Evolutionary conservation across 2,329 filamentous ascomycete genomes (phyloP), one percentile per base, ranked within the genome.

Genomic region (Diaporthe amygdali): DNA sequence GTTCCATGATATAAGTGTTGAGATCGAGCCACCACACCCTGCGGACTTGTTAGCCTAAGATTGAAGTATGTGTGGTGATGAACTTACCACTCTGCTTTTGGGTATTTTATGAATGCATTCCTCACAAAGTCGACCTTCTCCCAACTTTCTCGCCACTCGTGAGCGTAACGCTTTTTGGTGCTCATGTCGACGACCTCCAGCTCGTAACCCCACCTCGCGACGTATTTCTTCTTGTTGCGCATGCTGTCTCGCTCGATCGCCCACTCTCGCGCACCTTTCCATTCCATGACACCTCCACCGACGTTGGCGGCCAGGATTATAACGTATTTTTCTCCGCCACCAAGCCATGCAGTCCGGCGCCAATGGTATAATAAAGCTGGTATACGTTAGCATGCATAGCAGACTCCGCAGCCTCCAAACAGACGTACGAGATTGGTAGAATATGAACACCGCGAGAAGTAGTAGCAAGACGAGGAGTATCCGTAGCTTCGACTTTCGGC

Each of bases 11-110:
- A 83, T 96, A 97, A 3, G 96, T 99, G 84, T 97, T 97, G 47
- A 98, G 89, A 81, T 99, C 96, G 71, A 99, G 87, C 96, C 96
- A 99, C 96, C 96, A 99, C 78, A 99, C 96, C 95, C 95, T 97
- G 79, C n/a, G 69, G 25, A 59, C 51, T 67, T 44, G 75, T 79
- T 73, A 79, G 76, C 51, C 5, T 37, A 1, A 37, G 59, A 25
- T 49, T 17, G 44, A 32, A 15, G 17, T 17, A 15, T 8, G 14
- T 17, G 32, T 37, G 30, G 63, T 15, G 17, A 3, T 14, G 15
- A 5, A 82, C 91, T 82, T 86, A 97, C 96, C 96, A 99, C 85
- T 99, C 96, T 41, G 96, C 96, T 74, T 97, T 89, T 34, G 96
- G 96, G 79, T 98, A 98, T 81, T 98, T 98, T 79, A 91, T 90